phyloP scores from a whole-genome alignment of 2,329 filamentous ascomycete genomes.

The Mollisiaceae sp. region DNA sequence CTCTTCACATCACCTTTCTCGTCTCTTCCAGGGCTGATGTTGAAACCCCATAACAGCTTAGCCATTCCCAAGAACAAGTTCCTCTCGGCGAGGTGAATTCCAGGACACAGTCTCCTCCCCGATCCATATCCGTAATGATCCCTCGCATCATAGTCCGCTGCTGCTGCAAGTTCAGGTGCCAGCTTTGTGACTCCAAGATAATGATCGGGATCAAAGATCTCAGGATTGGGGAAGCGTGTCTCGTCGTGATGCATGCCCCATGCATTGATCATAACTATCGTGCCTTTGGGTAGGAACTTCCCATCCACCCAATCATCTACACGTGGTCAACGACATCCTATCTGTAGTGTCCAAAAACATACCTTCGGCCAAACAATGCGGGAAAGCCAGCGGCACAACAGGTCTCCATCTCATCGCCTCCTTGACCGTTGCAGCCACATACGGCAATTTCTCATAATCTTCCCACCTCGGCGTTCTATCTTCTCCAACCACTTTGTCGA shows the following conservation, averaged over 20 bases:
- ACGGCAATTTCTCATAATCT: constrained; percentile 50
- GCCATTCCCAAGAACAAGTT: constrained; percentile 15
- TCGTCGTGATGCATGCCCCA: constrained; percentile 46
- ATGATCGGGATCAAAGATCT: constrained; percentile 50
- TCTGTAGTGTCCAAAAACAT: background rate
- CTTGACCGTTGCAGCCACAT: constrained; percentile 51
- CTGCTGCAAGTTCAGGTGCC: constrained; percentile 50
- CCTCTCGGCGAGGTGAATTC: constrained; percentile 49
- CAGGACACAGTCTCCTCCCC: constrained; percentile 59
- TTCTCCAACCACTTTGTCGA: constrained; percentile 54
- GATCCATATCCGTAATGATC: constrained; percentile 45
- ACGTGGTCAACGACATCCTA: background rate
- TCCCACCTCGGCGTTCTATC: constrained; percentile 51
- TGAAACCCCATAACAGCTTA: constrained; percentile 25
- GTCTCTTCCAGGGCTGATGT: constrained; percentile 32
- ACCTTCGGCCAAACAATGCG: constrained; percentile 38
- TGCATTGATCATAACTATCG: constrained; percentile 44
- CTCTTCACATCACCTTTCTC: constrained; percentile 24
- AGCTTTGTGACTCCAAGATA: constrained; percentile 34
- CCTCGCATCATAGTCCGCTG: constrained; percentile 53
- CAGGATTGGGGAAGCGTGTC: constrained; percentile 47
- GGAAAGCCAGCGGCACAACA: constrained; percentile 44
- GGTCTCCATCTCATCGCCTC: constrained; percentile 50
- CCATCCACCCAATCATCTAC: constrained; percentile 40
- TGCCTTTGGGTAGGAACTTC: constrained; percentile 50